These are phyloP conservation scores for Colletotrichum aenigma DNA, from an alignment of 2,329 filamentous ascomycete genomes.

Conservation along the genomic window DNA sequence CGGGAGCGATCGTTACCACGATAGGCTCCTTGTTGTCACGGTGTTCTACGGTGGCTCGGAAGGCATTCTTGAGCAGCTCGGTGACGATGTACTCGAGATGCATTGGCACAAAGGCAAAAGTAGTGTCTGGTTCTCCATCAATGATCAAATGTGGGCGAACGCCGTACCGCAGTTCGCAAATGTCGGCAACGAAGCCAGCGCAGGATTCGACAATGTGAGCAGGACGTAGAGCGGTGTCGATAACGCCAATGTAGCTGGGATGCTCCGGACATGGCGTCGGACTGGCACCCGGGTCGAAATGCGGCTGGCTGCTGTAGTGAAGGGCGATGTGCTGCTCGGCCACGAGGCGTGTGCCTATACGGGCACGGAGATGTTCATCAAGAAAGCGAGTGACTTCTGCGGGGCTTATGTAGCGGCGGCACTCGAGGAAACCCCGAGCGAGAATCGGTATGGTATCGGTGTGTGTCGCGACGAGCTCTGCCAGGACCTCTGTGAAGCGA, in stretches of 20 bases:
- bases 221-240: conserved; percentile 87
- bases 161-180: conserved; percentile 95
- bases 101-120: conserved; percentile 92
- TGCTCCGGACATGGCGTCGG: conserved; percentile 56
- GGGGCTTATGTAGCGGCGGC: conserved; percentile 84
- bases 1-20: conserved; percentile 87
- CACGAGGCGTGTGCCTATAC: conserved; percentile 92
- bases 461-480: conserved; percentile 94
- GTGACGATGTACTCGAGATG: conserved; percentile 98
- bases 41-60: conserved; percentile 88
- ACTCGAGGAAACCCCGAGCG: conserved; percentile 91
- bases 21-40: conserved; percentile 81
- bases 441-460: conserved; percentile 93
- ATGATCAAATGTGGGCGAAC: conserved; percentile 81
- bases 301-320: conserved; percentile 74
- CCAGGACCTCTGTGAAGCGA: conserved; percentile 88
- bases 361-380: conserved; percentile 89
- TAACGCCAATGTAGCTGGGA: conserved; percentile 86
- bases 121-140: conserved; percentile 84
- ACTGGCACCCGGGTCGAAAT: conserved; percentile 61
- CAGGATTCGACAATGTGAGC: conserved; percentile 83
- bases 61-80: conserved; percentile 95
- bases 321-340: conserved; percentile 97
- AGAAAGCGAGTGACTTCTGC: conserved; percentile 88
- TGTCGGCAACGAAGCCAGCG: conserved; percentile 90